phyloP scores from a whole-genome alignment of 2,329 filamentous ascomycete genomes.

The Penicillium sclerotiorum region DNA sequence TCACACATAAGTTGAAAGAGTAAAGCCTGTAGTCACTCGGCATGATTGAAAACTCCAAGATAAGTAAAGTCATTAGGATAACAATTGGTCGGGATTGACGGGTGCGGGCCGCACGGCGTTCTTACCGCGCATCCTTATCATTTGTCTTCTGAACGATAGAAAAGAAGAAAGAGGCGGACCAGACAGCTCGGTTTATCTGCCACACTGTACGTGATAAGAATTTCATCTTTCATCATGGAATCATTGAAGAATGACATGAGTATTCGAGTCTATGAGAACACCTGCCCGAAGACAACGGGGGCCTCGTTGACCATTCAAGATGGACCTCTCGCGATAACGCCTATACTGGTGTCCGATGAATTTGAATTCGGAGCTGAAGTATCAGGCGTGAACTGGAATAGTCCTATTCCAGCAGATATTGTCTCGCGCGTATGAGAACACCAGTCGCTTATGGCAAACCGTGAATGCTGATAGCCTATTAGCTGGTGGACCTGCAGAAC shows the following conservation, averaged over 20 bases:
- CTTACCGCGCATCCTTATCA: slow-evolving; percentile 6
- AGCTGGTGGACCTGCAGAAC: slow-evolving; percentile 29
- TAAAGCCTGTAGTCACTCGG: too few species aligned
- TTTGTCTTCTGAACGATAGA: too few species aligned
- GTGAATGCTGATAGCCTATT: too few species aligned
- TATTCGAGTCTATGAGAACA: slow-evolving; percentile 15
- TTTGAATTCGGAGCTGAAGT: slow-evolving; percentile 19
- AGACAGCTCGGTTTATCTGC: too few species aligned
- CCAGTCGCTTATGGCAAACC: too few species aligned
- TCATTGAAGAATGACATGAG: slow-evolving; percentile 10
- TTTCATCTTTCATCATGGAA: neutral
- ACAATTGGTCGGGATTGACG: slow-evolving; percentile 7
- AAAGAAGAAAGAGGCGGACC: too few species aligned
- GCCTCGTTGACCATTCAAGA: slow-evolving; percentile 2
- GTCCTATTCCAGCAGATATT: slow-evolving; percentile 8
- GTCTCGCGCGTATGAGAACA: slow-evolving; percentile 17
- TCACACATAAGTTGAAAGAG: too few species aligned
- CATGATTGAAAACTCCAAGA: too few species aligned
- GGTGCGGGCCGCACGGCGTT: slow-evolving; percentile 17
- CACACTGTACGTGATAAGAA: neutral
- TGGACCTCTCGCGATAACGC: slow-evolving; percentile 11
- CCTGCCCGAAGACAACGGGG: slow-evolving; percentile 2
- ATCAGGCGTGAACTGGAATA: slow-evolving; percentile 14
- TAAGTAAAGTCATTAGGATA: too few species aligned
- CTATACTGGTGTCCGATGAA: slow-evolving; percentile 8